A percentile compares a stretch with the other conserved stretches of the same genome.
These are phyloP conservation scores for Tanacetum coccineum DNA, from an alignment of 129 eudicot genomes.

Conservation along the genomic window DNA sequence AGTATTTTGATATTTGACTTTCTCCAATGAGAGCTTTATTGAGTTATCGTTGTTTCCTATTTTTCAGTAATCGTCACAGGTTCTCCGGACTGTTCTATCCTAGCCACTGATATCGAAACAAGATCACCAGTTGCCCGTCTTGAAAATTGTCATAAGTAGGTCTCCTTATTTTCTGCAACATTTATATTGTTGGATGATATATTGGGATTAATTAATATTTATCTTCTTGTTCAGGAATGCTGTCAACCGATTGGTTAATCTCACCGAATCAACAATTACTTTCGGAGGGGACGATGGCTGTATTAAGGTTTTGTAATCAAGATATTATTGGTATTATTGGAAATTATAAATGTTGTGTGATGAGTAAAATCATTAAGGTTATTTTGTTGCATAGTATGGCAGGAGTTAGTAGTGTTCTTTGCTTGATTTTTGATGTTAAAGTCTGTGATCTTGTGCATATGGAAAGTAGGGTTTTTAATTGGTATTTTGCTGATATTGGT, in stretches of 20 bases:
- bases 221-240: constrained; percentile 56
- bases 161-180: background rate
- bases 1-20: background rate
- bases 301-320: constrained; percentile 48
- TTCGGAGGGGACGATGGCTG: constrained; percentile 96
- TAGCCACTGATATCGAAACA: constrained; percentile 86
- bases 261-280: constrained; percentile 89
- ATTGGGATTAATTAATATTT: background rate
- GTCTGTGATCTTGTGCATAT: no score
- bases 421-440: no score
- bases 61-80: constrained; percentile 72
- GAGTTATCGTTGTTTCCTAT: background rate
- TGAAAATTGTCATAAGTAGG: constrained; percentile 76
- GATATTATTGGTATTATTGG: no score
- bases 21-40: constrained; percentile 1
- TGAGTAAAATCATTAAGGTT: no score
- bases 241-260: constrained; percentile 73
- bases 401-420: no score
- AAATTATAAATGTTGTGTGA: no score
- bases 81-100: constrained; percentile 83
- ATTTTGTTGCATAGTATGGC: no score
- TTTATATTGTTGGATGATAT: background rate
- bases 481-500: no score
- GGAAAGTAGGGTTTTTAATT: no score
- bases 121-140: constrained; percentile 69